These are phyloP conservation scores for Pestalotiopsis fici DNA, from an alignment of 2,329 filamentous ascomycete species.

Conservation along the genomic window DNA sequence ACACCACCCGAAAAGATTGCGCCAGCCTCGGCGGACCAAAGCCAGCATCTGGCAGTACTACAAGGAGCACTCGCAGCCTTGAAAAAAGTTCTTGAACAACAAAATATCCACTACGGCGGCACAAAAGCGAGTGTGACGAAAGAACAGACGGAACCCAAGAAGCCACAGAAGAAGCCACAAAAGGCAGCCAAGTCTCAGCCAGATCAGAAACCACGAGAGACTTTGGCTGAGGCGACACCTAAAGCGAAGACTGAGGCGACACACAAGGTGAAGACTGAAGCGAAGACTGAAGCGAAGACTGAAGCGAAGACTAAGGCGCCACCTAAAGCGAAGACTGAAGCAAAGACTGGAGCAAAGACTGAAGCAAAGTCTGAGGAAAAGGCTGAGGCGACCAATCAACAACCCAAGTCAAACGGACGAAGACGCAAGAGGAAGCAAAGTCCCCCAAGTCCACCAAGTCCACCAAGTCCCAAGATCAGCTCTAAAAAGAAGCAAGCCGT, in stretches of 20 bases:
- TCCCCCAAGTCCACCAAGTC: too few relatives aligned
- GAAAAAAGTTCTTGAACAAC: conserved; percentile 35
- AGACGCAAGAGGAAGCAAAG: not conserved
- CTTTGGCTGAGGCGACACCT: not conserved
- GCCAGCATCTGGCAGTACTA: conserved; percentile 32
- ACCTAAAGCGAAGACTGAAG: too few relatives aligned
- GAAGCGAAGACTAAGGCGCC: not conserved
- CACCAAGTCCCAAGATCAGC: too few relatives aligned
- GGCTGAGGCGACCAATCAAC: not conserved
- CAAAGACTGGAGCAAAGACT: too few relatives aligned
- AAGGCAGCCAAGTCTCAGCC: not conserved
- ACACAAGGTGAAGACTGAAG: too few relatives aligned
- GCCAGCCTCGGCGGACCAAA: conserved; percentile 14
- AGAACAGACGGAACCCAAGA: conserved; percentile 7
- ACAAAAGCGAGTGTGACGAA: not conserved
- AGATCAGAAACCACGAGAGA: not conserved
- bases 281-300: too few relatives aligned
- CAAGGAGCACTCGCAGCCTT: conserved; percentile 37
- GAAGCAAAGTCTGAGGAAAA: too few relatives aligned
- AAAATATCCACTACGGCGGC: conserved; percentile 27
- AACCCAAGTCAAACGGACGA: not conserved
- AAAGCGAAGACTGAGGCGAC: not conserved
- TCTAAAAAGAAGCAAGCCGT: too few relatives aligned
- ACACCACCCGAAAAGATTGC: conserved; percentile 8
- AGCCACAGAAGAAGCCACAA: not conserved